Conservation (phyloP, 305 asterid species). For the Coffea humblotiana region DNA sequence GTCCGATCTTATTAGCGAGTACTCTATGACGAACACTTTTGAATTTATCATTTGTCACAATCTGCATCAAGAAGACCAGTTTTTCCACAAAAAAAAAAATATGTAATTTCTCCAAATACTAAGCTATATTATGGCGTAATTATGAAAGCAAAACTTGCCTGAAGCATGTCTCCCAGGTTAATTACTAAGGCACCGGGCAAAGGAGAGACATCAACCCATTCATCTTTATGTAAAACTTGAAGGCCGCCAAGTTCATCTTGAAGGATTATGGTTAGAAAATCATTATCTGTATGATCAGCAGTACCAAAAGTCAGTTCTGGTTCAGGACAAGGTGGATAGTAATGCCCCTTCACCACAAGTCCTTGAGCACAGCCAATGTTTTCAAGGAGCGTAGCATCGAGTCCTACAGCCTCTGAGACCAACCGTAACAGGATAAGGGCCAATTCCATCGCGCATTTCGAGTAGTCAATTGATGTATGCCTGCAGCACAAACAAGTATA, state of each 20-base stretch:
- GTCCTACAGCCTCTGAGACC: slow-evolving; percentile 22
- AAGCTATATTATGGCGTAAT: background rate
- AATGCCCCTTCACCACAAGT: slow-evolving; percentile 20
- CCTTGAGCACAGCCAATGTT: slow-evolving; percentile 21
- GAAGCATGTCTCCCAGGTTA: slow-evolving; percentile 28
- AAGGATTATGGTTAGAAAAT: slow-evolving; percentile 21
- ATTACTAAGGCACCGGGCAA: slow-evolving; percentile 16
- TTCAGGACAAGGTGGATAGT: slow-evolving; percentile 33
- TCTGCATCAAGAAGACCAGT: slow-evolving; percentile 2
- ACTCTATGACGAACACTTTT: slow-evolving; percentile 12
- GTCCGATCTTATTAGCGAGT: slow-evolving; percentile 1
- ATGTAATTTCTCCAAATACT: too few species aligned
- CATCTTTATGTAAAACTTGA: slow-evolving; percentile 14
- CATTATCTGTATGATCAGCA: slow-evolving; percentile 25
- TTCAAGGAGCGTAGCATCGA: slow-evolving; percentile 8
- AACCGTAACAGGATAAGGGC: slow-evolving; percentile 11
- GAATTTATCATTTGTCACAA: slow-evolving; percentile 16
- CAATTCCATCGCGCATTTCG: slow-evolving; percentile 1
- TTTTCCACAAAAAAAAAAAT: too few species aligned
- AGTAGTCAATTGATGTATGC: slow-evolving; percentile 3
- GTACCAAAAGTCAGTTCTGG: slow-evolving; percentile 27
- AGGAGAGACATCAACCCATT: slow-evolving; percentile 23
- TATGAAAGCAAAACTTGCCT: slow-evolving; percentile 13
- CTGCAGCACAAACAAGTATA: background rate
- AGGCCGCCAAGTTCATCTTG: slow-evolving; percentile 31